Evolutionary conservation across 805 yeast genomes (phyloP).

Genomic region (Zygotorulaspora florentina): DNA sequence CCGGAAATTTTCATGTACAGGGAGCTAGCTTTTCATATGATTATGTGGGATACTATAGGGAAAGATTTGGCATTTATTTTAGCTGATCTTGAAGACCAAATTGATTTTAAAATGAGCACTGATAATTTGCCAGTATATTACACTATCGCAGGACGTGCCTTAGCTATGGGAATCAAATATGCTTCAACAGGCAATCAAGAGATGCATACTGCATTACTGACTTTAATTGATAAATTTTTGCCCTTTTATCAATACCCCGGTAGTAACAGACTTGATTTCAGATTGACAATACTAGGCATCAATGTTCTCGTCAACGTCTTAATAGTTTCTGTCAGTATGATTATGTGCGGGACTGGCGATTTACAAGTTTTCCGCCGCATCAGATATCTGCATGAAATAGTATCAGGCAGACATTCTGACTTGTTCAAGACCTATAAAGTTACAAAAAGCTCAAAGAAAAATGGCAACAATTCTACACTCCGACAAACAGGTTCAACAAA

Average conservation of each 20-base stretch:
- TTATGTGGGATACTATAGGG: constrained; percentile 67
- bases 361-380: constrained; percentile 68
- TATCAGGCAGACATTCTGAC: constrained; percentile 37
- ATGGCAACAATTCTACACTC: background rate
- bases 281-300: constrained; percentile 48
- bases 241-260: constrained; percentile 36
- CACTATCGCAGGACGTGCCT: constrained; percentile 67
- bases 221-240: constrained; percentile 28
- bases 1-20: constrained; percentile 74
- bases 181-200: constrained; percentile 61
- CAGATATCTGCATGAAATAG: constrained; percentile 60
- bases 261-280: constrained; percentile 52
- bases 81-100: constrained; percentile 8
- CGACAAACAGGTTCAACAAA: background rate
- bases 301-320: constrained; percentile 54
- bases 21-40: constrained; percentile 57
- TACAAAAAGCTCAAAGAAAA: background rate
- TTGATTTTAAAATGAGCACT: constrained; percentile 40
- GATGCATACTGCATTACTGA: constrained; percentile 46
- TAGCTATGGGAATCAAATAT: constrained; percentile 68
- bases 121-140: constrained; percentile 61
- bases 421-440: constrained; percentile 13
- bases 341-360: constrained; percentile 93
- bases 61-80: constrained; percentile 33
- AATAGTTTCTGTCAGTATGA: constrained; percentile 59